phyloP scores from a whole-genome alignment of 2,329 filamentous ascomycete genomes.

The Xylariomycetidae sp. region DNA sequence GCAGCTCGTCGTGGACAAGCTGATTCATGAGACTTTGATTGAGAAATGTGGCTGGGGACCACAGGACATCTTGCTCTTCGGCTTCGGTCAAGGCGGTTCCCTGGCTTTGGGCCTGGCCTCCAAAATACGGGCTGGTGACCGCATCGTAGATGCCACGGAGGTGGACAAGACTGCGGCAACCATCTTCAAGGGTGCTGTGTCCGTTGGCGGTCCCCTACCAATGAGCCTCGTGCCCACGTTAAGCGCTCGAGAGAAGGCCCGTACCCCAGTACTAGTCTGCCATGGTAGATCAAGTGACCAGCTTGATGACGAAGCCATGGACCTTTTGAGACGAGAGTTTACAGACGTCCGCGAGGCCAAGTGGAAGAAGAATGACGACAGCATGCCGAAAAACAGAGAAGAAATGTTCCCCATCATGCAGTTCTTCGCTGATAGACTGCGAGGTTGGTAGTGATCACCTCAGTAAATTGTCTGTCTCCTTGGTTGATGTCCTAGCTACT shows the following conservation, averaged over 20 bases:
- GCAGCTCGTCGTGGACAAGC: constrained; percentile 39
- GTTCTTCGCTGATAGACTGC: constrained; percentile 66
- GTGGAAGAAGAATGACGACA: constrained; percentile 68
- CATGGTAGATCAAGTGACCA: constrained; percentile 44
- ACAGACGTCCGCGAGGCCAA: constrained; percentile 60
- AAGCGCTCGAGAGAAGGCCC: constrained; percentile 46
- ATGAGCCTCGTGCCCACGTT: constrained; percentile 43
- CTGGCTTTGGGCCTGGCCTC: constrained; percentile 54
- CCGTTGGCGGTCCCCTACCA: constrained; percentile 58
- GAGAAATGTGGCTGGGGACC: constrained; percentile 54
- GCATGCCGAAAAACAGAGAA: constrained; percentile 77
- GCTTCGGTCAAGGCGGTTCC: constrained; percentile 64
- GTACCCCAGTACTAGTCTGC: constrained; percentile 60
- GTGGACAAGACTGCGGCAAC: constrained; percentile 6
- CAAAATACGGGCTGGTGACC: constrained; percentile 31
- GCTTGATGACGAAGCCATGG: constrained; percentile 56
- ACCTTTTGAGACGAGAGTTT: constrained; percentile 63
- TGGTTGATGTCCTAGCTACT: not conserved
- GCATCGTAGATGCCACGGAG: constrained; percentile 29
- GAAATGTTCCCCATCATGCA: constrained; percentile 91
- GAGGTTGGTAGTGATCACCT: constrained; percentile 19
- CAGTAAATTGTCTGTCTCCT: not conserved
- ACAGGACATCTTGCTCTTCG: constrained; percentile 59
- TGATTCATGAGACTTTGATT: constrained; percentile 50
- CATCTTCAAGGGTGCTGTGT: constrained; percentile 53